phyloP scores from a whole-genome alignment of 2,329 filamentous ascomycete genomes.

The Pyrenochaeta sp. region DNA sequence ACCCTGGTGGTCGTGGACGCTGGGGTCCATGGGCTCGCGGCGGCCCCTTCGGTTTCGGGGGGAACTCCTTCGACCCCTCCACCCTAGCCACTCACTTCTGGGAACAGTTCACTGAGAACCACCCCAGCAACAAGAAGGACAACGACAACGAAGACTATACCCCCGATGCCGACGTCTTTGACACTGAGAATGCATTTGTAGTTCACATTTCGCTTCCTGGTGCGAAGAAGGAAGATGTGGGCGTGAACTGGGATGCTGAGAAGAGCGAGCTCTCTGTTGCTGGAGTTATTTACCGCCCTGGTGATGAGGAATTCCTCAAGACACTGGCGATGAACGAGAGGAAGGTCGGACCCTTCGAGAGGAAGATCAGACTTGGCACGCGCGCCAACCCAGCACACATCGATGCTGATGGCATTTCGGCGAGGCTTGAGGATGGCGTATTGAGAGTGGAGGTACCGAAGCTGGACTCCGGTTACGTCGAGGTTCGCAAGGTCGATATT shows the following conservation, averaged over 20 bases:
- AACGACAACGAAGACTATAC: constrained; percentile 56
- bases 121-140: constrained; percentile 20
- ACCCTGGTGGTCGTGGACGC: constrained; percentile 29
- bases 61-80: constrained; percentile 30
- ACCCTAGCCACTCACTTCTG: constrained; percentile 46
- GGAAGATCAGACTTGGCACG: constrained; percentile 69
- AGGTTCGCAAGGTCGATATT: constrained; percentile 62
- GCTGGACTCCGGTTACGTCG: constrained; percentile 66
- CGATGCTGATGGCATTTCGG: constrained; percentile 72
- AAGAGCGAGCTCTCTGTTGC: constrained; percentile 71
- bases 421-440: constrained; percentile 81
- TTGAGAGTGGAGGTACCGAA: constrained; percentile 81
- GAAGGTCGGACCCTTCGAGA: constrained; percentile 77
- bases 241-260: constrained; percentile 77
- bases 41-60: constrained; percentile 18
- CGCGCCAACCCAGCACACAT: constrained; percentile 66
- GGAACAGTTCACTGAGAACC: constrained; percentile 39
- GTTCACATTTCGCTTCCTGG: constrained; percentile 79
- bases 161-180: constrained; percentile 79
- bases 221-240: constrained; percentile 79
- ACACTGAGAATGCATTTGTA: constrained; percentile 68
- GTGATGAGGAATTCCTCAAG: constrained; percentile 72
- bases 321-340: constrained; percentile 71
- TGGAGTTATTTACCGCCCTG: constrained; percentile 77
- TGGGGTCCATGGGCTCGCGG: constrained; percentile 37